Percentiles rank a stretch among this genome's conserved stretches.
phyloP scores from a whole-genome alignment of 805 yeast genomes.

The Teunomyces gatunensis region DNA sequence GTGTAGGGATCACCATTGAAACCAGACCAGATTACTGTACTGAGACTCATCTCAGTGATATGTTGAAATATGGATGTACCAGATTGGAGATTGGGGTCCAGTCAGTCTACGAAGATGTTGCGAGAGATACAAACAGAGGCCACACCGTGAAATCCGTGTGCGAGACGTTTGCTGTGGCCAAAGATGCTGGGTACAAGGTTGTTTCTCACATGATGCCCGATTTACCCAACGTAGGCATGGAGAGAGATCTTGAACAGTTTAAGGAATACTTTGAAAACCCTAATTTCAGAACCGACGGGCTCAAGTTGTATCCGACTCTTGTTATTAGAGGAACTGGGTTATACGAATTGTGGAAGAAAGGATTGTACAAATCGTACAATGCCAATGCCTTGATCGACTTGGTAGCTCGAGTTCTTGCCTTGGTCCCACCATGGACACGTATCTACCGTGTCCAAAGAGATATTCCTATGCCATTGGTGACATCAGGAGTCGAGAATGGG shows the following conservation, averaged over 20 bases:
- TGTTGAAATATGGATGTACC: slow-evolving; percentile 95
- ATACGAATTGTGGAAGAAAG: slow-evolving; percentile 96
- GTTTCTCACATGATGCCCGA: slow-evolving; percentile 99
- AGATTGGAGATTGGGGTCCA: slow-evolving; percentile 97
- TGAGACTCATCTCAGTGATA: slow-evolving; percentile 89
- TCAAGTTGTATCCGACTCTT: slow-evolving; percentile 91
- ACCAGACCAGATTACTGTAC: slow-evolving; percentile 99
- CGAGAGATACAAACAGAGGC: slow-evolving; percentile 96
- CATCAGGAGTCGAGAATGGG: slow-evolving; percentile 97
- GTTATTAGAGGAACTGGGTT: slow-evolving; percentile 97
- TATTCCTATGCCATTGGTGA: slow-evolving; percentile 97
- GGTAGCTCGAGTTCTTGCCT: slow-evolving; percentile 91
- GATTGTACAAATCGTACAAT: slow-evolving; percentile 88
- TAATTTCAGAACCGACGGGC: slow-evolving; percentile 93
- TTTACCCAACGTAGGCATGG: slow-evolving; percentile 98
- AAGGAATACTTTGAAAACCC: slow-evolving; percentile 97
- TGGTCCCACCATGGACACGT: slow-evolving; percentile 99
- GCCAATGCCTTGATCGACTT: slow-evolving; percentile 92
- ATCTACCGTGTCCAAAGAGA: slow-evolving; percentile 98
- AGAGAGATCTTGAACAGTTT: slow-evolving; percentile 93
- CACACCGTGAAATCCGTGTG: slow-evolving; percentile 96
- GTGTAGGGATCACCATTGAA: slow-evolving; percentile 98
- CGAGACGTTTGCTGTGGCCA: slow-evolving; percentile 93
- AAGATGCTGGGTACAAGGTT: slow-evolving; percentile 96
- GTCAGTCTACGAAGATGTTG: slow-evolving; percentile 96